These are phyloP conservation scores for Melanopsichium pennsylvanicum DNA, from an alignment of 1,284 basidiomycete species.

Conservation along the genomic window DNA sequence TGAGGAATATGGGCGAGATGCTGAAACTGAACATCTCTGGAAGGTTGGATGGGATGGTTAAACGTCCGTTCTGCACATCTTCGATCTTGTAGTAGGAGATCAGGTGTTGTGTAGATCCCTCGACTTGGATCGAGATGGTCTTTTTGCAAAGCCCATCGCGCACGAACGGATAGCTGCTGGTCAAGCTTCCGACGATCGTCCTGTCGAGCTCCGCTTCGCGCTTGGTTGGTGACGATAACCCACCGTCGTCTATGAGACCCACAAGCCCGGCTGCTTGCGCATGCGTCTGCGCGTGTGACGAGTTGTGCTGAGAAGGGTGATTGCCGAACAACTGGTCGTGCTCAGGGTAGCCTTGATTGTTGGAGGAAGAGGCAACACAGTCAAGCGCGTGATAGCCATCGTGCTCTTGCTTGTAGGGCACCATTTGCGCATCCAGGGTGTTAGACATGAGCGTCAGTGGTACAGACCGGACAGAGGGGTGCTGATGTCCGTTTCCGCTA, in stretches of 20 bases:
- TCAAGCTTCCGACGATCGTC: conserved; percentile 59
- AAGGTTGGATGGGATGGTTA: conserved; percentile 85
- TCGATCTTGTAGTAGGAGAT: conserved; percentile 95
- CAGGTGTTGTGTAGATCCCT: conserved; percentile 88
- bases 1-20: conserved; percentile 86
- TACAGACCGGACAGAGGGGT: conserved; percentile 23
- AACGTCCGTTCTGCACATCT: conserved; percentile 85
- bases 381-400: conserved; percentile 13
- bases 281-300: conserved; percentile 9
- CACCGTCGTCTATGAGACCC: conserved; percentile 13
- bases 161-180: conserved; percentile 56
- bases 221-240: conserved; percentile 6
- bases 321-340: conserved; percentile 19
- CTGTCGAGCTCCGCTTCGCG: conserved; percentile 48
- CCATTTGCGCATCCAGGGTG: conserved; percentile 19
- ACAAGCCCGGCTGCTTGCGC: conserved; percentile 42
- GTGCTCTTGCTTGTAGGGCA: conserved; percentile 22
- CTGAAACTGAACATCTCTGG: conserved; percentile 85
- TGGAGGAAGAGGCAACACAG: conserved; percentile 11
- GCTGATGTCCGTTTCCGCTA: neutral
- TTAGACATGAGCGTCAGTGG: conserved; percentile 30
- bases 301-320: conserved; percentile 4
- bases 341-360: conserved; percentile 18
- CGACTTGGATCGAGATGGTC: conserved; percentile 91
- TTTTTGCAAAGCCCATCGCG: conserved; percentile 67